phyloP scores from a whole-genome alignment of 148 eudicot species.

The Vaccinium darrowii region DNA sequence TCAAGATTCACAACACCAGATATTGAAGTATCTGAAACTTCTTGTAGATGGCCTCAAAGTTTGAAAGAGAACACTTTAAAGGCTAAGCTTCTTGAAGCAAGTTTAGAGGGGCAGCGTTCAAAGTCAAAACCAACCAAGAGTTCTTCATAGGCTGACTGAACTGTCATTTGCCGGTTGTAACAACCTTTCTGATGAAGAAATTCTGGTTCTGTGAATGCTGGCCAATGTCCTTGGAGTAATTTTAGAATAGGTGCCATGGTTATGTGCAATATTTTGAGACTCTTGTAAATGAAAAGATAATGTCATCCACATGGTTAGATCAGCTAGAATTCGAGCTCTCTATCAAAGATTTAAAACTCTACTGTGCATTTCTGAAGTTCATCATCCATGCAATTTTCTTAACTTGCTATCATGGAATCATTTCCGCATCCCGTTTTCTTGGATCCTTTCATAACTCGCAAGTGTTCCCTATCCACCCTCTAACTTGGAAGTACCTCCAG shows the following conservation, averaged over 20 bases:
- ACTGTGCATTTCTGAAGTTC: background rate
- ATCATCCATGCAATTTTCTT: background rate
- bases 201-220: background rate
- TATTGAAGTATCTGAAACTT: slow-evolving; percentile 45
- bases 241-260: background rate
- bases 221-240: slow-evolving; percentile 1
- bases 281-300: slow-evolving; percentile 6
- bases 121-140: slow-evolving; percentile 42
- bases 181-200: too few relatives aligned
- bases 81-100: slow-evolving; percentile 88
- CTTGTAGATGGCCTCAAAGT: slow-evolving; percentile 32
- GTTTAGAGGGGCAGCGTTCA: slow-evolving; percentile 56
- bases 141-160: slow-evolving; percentile 5
- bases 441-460: background rate
- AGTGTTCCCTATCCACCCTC: background rate
- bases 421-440: background rate
- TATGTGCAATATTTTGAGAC: background rate
- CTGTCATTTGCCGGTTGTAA: background rate
- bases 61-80: slow-evolving; percentile 59
- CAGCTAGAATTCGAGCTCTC: background rate
- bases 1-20: slow-evolving; percentile 37
- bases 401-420: background rate
- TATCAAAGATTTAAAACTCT: background rate
- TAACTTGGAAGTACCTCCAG: background rate
- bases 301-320: background rate